Base-by-base conservation (phyloP, 164 flowering plant genomes). In the Vitis labrusca region DNA sequence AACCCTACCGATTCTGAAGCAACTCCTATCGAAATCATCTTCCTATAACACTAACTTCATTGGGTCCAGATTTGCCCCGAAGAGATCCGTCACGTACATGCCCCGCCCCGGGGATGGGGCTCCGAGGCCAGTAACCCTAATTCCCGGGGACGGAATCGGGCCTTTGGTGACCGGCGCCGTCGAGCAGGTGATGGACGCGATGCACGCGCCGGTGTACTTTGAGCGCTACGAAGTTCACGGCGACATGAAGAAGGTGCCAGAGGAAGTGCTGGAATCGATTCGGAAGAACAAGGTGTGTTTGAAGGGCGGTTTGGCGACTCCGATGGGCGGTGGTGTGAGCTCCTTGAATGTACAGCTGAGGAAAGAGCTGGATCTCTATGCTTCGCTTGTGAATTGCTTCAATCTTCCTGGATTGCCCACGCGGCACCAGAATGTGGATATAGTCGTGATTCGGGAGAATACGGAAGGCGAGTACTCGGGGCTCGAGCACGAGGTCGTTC, bases 401-500 rank as follows among this genome's bases (percentile, higher is more conserved):
- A 92, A 89, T 72, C 76, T 91, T 49, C 88, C 89, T 47, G 98
- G 98, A 4, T 71, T 93, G 60, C 87, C 88, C 0, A 89, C 97
- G 11, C 73, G 97, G 51, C 98, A 93, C 57, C 82, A 91, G 64
- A 86, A 87, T 52, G 95, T 90, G 1, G 90, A 92, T 72, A 92
- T 92, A 32, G 95, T 90, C 10, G 97, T 92, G 49, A 91, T 93
- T 61, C 76, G 98, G 70, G 97, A 91, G 88, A 93, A 93, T 59
- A 89, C 98, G 1, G 98, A 91, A 71, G 98, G 93, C 0, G 96
- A 92, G 80, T 92, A 92, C 62, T 71, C 96, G 0, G 98, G 96
- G 3, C 84, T 91, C 49, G 98, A 93, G 81, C 98, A 93, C 59
- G 98, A 93, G 83, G 98, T 92, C 30, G 96, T 92, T 68, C 96